Evolutionary conservation across 768 basidiomycete genomes (phyloP).

Genomic region (Hericium coralloides): DNA sequence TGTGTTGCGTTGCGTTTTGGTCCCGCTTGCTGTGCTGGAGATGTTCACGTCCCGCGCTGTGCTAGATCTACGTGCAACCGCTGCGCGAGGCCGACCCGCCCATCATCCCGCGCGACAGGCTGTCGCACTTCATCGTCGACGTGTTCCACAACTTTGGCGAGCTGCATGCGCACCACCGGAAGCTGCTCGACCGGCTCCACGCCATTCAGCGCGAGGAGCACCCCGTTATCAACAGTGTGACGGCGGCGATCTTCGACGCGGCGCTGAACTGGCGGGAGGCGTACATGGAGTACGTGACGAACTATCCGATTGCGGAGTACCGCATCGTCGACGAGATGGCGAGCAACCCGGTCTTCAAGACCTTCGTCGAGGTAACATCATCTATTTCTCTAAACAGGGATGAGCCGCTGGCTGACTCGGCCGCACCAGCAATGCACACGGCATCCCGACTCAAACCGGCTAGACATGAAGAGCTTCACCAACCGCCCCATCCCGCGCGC

Average conservation of each 20-base stretch:
- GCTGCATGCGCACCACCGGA: constrained; percentile 63
- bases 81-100: constrained; percentile 66
- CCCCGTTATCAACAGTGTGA: constrained; percentile 69
- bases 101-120: constrained; percentile 60
- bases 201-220: constrained; percentile 86
- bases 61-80: constrained; percentile 74
- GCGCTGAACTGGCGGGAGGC: constrained; percentile 88
- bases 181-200: constrained; percentile 71
- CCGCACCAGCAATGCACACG: constrained; percentile 37
- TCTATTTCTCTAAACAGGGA: background rate
- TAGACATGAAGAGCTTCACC: constrained; percentile 92
- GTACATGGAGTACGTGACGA: constrained; percentile 90
- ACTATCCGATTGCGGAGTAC: constrained; percentile 87
- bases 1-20: constrained; percentile 25
- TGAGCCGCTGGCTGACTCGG: background rate
- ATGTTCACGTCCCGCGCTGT: background rate
- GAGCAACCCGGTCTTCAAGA: constrained; percentile 70
- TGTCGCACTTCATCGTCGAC: constrained; percentile 74
- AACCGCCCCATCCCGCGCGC: constrained; percentile 87
- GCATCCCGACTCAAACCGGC: constrained; percentile 68
- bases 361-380: constrained; percentile 66
- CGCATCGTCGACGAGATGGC: constrained; percentile 83
- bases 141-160: constrained; percentile 86
- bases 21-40: background rate
- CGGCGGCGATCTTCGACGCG: constrained; percentile 79